A percentile compares a stretch with the other conserved stretches of the same genome.
phyloP scores from a whole-genome alignment of 2,329 filamentous ascomycete species.

The Fusarium camptoceras region DNA sequence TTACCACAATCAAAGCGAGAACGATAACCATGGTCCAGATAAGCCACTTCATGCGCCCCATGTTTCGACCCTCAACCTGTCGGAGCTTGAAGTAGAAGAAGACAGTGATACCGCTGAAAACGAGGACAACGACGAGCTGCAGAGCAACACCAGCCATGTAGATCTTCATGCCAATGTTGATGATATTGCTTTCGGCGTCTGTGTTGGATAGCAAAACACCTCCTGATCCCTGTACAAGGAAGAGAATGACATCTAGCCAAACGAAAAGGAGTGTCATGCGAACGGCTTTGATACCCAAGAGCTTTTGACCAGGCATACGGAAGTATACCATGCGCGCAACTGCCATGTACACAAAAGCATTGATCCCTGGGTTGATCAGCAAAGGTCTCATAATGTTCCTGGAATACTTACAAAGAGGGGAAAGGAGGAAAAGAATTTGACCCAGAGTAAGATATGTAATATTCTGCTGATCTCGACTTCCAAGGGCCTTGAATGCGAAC shows the following conservation, averaged over 20 bases:
- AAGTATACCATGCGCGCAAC: conserved; percentile 56
- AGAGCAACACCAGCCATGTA: conserved; percentile 55
- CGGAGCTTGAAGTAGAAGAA: conserved; percentile 51
- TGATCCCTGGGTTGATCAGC: conserved; percentile 51
- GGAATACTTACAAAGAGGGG: conserved; percentile 53
- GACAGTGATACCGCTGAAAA: conserved; percentile 52
- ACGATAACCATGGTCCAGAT: conserved; percentile 51
- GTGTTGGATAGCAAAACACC: conserved; percentile 53
- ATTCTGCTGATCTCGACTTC: conserved; percentile 54
- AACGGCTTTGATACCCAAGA: conserved; percentile 51
- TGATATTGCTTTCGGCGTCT: conserved; percentile 35
- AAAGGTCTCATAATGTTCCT: neutral
- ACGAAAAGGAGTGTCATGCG: conserved; percentile 60
- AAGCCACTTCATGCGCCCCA: conserved; percentile 50
- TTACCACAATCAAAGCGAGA: conserved; percentile 53
- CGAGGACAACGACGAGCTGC: conserved; percentile 53
- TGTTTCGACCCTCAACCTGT: conserved; percentile 38
- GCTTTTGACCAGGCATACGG: conserved; percentile 53
- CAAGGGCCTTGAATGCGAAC: conserved; percentile 54
- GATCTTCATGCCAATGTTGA: conserved; percentile 53
- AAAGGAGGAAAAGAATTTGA: conserved; percentile 55
- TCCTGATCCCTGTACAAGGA: conserved; percentile 58
- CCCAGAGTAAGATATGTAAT: conserved; percentile 48
- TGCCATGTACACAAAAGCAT: conserved; percentile 60
- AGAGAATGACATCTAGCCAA: conserved; percentile 60